phyloP scores from a whole-genome alignment of 495 filamentous ascomycete species.

The Neurospora intermedia region DNA sequence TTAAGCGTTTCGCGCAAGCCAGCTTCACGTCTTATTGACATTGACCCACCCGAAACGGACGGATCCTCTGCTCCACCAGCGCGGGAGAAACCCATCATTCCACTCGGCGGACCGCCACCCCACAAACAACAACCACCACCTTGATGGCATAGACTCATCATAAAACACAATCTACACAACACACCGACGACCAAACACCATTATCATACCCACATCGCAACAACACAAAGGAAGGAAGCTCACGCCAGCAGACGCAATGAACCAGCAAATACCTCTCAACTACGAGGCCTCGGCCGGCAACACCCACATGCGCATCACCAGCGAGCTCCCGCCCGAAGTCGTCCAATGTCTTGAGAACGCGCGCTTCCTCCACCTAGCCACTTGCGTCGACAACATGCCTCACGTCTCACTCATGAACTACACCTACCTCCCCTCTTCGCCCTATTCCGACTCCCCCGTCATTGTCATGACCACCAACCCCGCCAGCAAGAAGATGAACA shows the following conservation, averaged over 20 bases:
- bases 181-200: not conserved
- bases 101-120: not conserved
- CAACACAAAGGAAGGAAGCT: not conserved
- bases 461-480: constrained; percentile 94
- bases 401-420: constrained; percentile 99
- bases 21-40: not conserved
- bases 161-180: not conserved
- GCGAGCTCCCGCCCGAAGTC: constrained; percentile 69
- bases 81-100: not conserved
- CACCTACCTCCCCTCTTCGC: constrained; percentile 83
- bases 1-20: not conserved
- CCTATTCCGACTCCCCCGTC: constrained; percentile 55
- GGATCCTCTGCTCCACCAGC: not conserved
- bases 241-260: constrained; percentile 17
- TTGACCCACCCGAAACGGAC: not conserved
- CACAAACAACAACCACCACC: not conserved
- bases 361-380: constrained; percentile 93
- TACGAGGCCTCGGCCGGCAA: constrained; percentile 65
- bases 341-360: constrained; percentile 87
- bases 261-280: constrained; percentile 51
- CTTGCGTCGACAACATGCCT: constrained; percentile 67
- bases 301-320: constrained; percentile 56
- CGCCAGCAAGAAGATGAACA: constrained; percentile 77
- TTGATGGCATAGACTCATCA: not conserved
- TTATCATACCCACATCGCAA: not conserved